Evolutionary conservation across 495 filamentous ascomycete genomes (phyloP).

Genomic region (Xylaria nigripes): DNA sequence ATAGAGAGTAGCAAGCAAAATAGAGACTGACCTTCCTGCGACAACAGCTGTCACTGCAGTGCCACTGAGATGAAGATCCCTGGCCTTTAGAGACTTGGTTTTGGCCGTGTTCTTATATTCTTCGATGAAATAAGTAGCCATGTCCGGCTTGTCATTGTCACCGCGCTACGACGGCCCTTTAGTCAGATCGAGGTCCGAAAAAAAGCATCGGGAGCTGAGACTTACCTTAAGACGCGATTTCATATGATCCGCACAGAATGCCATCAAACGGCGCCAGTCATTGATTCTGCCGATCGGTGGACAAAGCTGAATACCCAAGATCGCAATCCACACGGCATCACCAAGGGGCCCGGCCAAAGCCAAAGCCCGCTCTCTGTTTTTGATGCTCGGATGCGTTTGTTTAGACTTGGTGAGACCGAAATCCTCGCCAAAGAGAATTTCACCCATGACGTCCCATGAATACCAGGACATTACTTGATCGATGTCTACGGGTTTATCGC

Average conservation of each 20-base stretch:
- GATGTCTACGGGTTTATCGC: slow-evolving; percentile 1
- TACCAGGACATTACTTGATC: slow-evolving; percentile 14
- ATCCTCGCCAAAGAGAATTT: slow-evolving; percentile 9
- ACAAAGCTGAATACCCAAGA: slow-evolving; percentile 9
- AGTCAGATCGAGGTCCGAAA: not conserved
- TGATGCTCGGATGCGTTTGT: slow-evolving; percentile 4
- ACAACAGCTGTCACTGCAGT: slow-evolving; percentile 17
- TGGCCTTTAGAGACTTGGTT: slow-evolving; percentile 3
- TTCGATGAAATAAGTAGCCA: slow-evolving; percentile 15
- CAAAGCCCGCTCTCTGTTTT: slow-evolving; percentile 14
- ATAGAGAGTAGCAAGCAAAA: not conserved
- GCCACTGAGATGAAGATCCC: slow-evolving; percentile 12
- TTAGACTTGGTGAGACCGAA: slow-evolving; percentile 1
- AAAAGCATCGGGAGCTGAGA: not conserved
- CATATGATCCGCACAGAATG: slow-evolving; percentile 15
- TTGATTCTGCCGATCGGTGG: slow-evolving; percentile 8
- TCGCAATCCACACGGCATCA: slow-evolving; percentile 15
- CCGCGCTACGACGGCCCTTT: slow-evolving; percentile 4
- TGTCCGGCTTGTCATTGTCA: slow-evolving; percentile 4
- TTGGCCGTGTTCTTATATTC: slow-evolving; percentile 8
- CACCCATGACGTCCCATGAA: slow-evolving; percentile 5
- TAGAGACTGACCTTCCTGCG: slow-evolving; percentile 14
- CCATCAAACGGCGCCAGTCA: slow-evolving; percentile 13
- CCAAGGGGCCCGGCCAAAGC: slow-evolving; percentile 13
- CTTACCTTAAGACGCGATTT: slow-evolving; percentile 7